These are phyloP conservation scores for Mimosa bimucronata DNA, from an alignment of 306 rosid species.

Conservation along the genomic window DNA sequence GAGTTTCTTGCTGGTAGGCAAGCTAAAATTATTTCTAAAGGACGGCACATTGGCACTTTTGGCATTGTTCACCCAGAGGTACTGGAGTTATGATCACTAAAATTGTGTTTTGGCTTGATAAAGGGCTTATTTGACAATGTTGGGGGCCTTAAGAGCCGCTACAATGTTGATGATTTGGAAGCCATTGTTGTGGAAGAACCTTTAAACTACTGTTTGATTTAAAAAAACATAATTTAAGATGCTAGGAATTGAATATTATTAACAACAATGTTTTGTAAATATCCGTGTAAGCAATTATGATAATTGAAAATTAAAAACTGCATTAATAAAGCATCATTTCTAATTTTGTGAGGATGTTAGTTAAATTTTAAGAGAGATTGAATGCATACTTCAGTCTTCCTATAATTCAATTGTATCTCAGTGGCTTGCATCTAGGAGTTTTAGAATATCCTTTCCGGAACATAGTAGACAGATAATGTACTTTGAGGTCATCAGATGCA, in stretches of 20 bases:
- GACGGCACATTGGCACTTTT: conserved; percentile 70
- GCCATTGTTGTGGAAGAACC: neutral
- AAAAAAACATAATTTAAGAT: neutral
- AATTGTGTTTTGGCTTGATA: conserved; percentile 22
- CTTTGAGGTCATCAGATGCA: conserved; percentile 12
- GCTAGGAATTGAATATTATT: neutral
- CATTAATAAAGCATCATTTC: too few relatives aligned
- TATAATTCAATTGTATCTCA: neutral
- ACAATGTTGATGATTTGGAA: neutral
- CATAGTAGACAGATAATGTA: neutral
- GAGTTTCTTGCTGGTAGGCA: conserved; percentile 86
- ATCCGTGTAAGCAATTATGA: neutral
- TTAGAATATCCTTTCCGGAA: conserved; percentile 3
- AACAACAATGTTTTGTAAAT: neutral
- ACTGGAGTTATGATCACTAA: conserved; percentile 15
- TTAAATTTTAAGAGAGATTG: neutral
- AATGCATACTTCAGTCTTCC: conserved; percentile 1
- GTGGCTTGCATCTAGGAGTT: neutral
- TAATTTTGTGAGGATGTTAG: too few relatives aligned
- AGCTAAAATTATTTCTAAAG: conserved; percentile 75
- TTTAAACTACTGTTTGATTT: neutral
- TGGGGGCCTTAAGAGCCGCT: neutral
- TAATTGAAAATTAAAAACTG: too few relatives aligned
- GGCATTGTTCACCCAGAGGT: conserved; percentile 99
- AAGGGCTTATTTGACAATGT: neutral